Conservation (phyloP, 2,329 filamentous ascomycete species). For the Cyphellophora europaea region DNA sequence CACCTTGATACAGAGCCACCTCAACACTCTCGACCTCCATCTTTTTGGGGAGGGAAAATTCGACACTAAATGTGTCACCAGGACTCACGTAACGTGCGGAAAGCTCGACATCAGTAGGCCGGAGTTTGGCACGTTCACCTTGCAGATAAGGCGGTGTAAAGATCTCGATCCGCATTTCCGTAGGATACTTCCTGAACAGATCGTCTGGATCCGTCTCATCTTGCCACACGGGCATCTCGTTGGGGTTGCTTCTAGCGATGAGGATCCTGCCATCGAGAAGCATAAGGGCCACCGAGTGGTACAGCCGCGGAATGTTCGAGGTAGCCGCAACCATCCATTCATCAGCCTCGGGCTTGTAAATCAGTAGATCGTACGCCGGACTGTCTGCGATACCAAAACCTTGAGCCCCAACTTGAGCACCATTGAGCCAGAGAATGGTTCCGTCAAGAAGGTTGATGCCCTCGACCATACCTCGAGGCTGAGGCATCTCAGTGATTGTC, state of each 20-base stretch:
- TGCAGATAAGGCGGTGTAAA: conserved; percentile 53
- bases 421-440: conserved; percentile 51
- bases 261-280: conserved; percentile 52
- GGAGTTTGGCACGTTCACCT: conserved; percentile 37
- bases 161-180: conserved; percentile 53
- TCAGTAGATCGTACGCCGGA: conserved; percentile 46
- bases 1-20: conserved; percentile 48
- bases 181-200: conserved; percentile 37
- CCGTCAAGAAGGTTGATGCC: conserved; percentile 51
- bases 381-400: conserved; percentile 49
- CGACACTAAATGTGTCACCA: conserved; percentile 37
- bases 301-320: conserved; percentile 41
- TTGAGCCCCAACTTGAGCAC: conserved; percentile 48
- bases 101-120: conserved; percentile 40
- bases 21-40: conserved; percentile 27
- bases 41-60: conserved; percentile 6
- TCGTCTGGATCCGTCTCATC: conserved; percentile 29
- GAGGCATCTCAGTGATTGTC: conserved; percentile 51
- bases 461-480: conserved; percentile 52
- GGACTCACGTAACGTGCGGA: conserved; percentile 34
- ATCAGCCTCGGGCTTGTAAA: conserved; percentile 48
- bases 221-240: conserved; percentile 46
- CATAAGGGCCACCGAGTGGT: conserved; percentile 52
- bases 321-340: conserved; percentile 38
- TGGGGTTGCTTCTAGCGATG: conserved; percentile 52